Conservation (phyloP, 352 stramenopile genomes). For the Globisporangium paroecandrum region DNA sequence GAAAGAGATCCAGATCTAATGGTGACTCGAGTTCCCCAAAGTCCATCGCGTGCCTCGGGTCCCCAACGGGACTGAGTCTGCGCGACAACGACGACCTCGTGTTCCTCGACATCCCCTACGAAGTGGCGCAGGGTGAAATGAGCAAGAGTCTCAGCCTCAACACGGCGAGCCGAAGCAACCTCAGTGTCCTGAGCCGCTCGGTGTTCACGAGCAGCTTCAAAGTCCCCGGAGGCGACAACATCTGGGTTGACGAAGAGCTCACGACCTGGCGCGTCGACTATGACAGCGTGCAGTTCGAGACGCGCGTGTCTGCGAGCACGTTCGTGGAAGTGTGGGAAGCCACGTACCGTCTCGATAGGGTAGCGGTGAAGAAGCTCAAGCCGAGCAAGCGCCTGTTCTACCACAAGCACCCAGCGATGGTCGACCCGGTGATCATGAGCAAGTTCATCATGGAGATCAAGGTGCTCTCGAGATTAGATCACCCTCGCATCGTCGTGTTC, state of each 20-base stretch:
- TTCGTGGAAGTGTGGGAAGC: conserved; percentile 45
- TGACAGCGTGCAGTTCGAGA: conserved; percentile 25
- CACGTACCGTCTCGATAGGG: conserved; percentile 34
- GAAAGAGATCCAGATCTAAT: neutral
- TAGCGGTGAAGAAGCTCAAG: conserved; percentile 40
- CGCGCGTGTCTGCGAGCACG: conserved; percentile 21
- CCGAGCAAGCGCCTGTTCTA: conserved; percentile 22
- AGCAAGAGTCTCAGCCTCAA: conserved; percentile 11
- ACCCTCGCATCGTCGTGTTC: conserved; percentile 50
- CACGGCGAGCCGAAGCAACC: neutral
- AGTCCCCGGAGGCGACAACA: neutral
- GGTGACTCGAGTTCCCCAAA: conserved; percentile 5
- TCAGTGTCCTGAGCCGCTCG: conserved; percentile 1
- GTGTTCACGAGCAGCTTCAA: conserved; percentile 16
- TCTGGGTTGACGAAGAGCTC: conserved; percentile 40
- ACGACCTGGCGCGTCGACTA: conserved; percentile 38
- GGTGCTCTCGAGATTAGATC: conserved; percentile 42
- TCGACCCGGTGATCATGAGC: conserved; percentile 27
- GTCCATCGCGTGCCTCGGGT: conserved; percentile 18
- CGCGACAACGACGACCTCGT: conserved; percentile 6
- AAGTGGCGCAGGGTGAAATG: neutral
- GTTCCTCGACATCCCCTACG: conserved; percentile 9
- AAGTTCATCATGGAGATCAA: conserved; percentile 55
- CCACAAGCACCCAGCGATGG: conserved; percentile 19
- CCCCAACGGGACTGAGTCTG: conserved; percentile 5